These are phyloP conservation scores for Calcarisporium arbuscula DNA, from an alignment of 2,329 filamentous ascomycete species.

Conservation along the genomic window DNA sequence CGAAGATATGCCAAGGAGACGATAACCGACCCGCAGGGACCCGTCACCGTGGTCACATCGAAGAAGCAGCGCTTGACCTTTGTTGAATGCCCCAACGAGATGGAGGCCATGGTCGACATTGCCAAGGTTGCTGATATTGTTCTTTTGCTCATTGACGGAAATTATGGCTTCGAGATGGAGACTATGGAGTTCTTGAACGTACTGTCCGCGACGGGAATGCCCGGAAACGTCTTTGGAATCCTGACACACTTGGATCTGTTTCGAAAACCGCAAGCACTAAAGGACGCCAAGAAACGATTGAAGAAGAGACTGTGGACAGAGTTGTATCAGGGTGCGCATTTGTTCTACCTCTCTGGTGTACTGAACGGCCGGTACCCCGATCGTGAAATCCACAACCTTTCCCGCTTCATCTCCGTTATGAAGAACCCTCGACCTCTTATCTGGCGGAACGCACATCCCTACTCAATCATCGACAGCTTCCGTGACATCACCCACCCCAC, in stretches of 20 bases:
- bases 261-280: slow-evolving; percentile 84
- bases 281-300: slow-evolving; percentile 89
- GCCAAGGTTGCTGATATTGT: slow-evolving; percentile 98
- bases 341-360: slow-evolving; percentile 95
- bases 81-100: slow-evolving; percentile 92
- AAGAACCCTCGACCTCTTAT: slow-evolving; percentile 95
- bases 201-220: slow-evolving; percentile 91
- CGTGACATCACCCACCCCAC: slow-evolving; percentile 92
- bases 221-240: slow-evolving; percentile 95
- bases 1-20: slow-evolving; percentile 94
- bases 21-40: slow-evolving; percentile 80
- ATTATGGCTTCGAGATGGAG: slow-evolving; percentile 99
- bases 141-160: slow-evolving; percentile 95
- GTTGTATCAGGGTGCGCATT: slow-evolving; percentile 90
- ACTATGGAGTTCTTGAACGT: slow-evolving; percentile 99
- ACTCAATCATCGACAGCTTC: slow-evolving; percentile 88
- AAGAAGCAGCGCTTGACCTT: slow-evolving; percentile 94
- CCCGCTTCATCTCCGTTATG: slow-evolving; percentile 95
- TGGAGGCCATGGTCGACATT: slow-evolving; percentile 94
- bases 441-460: slow-evolving; percentile 95
- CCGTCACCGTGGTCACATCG: slow-evolving; percentile 91
- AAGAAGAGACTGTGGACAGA: slow-evolving; percentile 98
- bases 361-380: slow-evolving; percentile 96
- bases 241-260: slow-evolving; percentile 95
- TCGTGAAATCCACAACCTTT: slow-evolving; percentile 91